These are phyloP conservation scores for Penicillium frequentans DNA, from an alignment of 2,329 filamentous ascomycete species.

Conservation along the genomic window DNA sequence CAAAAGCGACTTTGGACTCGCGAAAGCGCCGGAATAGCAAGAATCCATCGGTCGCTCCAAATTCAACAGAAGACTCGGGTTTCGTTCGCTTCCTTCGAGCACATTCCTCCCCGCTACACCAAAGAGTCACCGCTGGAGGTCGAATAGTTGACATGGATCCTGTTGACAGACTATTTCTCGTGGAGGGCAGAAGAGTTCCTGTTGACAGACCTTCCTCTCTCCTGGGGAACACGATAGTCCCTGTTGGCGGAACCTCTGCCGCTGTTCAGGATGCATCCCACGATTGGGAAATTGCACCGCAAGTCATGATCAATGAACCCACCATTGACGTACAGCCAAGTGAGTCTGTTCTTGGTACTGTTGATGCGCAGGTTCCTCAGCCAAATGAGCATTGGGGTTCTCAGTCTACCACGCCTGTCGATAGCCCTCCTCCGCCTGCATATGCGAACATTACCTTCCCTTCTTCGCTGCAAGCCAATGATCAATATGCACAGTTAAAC, in stretches of 20 bases:
- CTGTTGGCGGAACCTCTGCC: not conserved
- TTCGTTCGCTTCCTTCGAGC: conserved; percentile 49
- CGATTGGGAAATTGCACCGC: too few relatives aligned
- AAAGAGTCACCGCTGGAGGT: conserved; percentile 51
- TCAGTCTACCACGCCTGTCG: too few relatives aligned
- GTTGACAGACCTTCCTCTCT: not conserved
- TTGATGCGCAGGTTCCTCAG: too few relatives aligned
- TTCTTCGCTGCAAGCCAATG: too few relatives aligned
- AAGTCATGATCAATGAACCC: too few relatives aligned
- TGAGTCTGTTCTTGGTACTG: too few relatives aligned
- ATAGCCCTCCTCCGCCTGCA: too few relatives aligned
- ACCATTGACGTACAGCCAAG: too few relatives aligned
- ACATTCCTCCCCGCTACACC: conserved; percentile 49
- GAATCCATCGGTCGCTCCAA: not conserved
- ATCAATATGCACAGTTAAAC: too few relatives aligned
- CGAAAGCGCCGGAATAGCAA: not conserved
- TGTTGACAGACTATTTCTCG: not conserved
- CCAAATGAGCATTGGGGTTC: too few relatives aligned
- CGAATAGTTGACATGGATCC: conserved; percentile 47
- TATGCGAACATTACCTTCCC: too few relatives aligned
- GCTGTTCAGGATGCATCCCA: too few relatives aligned
- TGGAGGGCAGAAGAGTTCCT: not conserved
- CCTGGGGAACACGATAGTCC: not conserved
- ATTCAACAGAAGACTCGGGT: conserved; percentile 37
- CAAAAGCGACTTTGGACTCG: not conserved